These are phyloP conservation scores for Diutina pseudorugosa DNA, from an alignment of 1,139 yeast species.

Conservation along the genomic window DNA sequence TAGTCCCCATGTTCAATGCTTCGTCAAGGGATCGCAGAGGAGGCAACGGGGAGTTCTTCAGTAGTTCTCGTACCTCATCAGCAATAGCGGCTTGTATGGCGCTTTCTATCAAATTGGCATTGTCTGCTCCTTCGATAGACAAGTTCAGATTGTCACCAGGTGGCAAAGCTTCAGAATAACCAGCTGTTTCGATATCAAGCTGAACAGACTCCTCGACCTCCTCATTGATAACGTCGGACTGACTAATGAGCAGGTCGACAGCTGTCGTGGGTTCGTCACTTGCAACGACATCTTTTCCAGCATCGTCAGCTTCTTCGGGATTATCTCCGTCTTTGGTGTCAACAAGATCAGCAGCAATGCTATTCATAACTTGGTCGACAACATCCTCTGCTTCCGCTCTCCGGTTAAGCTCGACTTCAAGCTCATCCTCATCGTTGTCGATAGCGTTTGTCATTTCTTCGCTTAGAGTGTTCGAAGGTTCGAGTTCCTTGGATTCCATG, in stretches of 20 bases:
- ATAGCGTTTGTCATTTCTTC: background rate
- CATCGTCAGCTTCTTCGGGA: background rate
- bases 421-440: background rate
- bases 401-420: background rate
- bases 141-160: too few species aligned
- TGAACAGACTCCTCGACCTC: too few species aligned
- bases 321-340: background rate
- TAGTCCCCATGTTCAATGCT: too few species aligned
- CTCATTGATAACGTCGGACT: background rate
- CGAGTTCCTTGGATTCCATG: background rate
- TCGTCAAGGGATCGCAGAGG: too few species aligned
- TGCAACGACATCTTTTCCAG: background rate
- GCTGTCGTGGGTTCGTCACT: too few species aligned
- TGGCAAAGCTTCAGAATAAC: too few species aligned
- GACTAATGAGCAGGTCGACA: background rate
- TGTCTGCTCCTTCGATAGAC: too few species aligned
- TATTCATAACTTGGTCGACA: background rate
- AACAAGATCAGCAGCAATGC: background rate
- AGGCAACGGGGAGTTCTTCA: too few species aligned
- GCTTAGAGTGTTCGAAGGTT: background rate
- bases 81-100: too few species aligned
- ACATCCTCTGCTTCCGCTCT: background rate
- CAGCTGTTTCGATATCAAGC: background rate
- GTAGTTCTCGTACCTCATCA: too few species aligned
- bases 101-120: too few species aligned